A percentile compares a stretch with the other conserved stretches of the same genome.
These are phyloP conservation scores for Apiotrichum veenhuisii DNA, from an alignment of 1,284 basidiomycete species.

Conservation along the genomic window DNA sequence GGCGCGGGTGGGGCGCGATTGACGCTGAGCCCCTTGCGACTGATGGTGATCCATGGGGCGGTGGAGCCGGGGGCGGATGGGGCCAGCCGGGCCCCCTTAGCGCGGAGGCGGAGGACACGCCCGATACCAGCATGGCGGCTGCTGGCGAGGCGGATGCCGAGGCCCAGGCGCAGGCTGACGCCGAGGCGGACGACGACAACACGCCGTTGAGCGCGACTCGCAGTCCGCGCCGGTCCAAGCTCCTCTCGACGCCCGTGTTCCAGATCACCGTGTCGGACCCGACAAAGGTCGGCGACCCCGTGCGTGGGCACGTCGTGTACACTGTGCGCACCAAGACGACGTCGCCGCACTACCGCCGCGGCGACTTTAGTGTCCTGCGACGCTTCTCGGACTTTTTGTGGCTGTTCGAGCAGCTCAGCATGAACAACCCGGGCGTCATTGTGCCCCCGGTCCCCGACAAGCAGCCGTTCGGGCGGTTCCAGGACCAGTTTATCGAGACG, in stretches of 20 bases:
- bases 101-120: neutral
- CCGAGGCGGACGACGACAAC: conserved; percentile 12
- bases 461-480: conserved; percentile 82
- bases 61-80: conserved; percentile 25
- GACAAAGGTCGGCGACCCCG: conserved; percentile 86
- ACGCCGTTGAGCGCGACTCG: neutral
- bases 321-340: conserved; percentile 88
- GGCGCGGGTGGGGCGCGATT: conserved; percentile 17
- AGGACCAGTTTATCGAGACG: conserved; percentile 80
- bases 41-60: conserved; percentile 8
- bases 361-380: conserved; percentile 81
- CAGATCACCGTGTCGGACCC: conserved; percentile 84
- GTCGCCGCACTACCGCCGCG: conserved; percentile 73
- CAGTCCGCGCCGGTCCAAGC: conserved; percentile 17
- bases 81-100: conserved; percentile 17
- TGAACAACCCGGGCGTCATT: conserved; percentile 94
- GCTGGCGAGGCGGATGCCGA: conserved; percentile 12
- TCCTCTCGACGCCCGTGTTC: conserved; percentile 51
- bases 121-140: too few relatives aligned
- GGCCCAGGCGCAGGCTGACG: conserved; percentile 21
- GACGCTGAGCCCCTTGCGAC: conserved; percentile 22
- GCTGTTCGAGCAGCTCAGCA: conserved; percentile 83
- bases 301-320: conserved; percentile 88
- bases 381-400: conserved; percentile 97
- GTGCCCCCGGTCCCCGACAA: conserved; percentile 97